Base-by-base conservation (phyloP, 176 grass and related monocot genomes). In the Aegilops tauschii region DNA sequence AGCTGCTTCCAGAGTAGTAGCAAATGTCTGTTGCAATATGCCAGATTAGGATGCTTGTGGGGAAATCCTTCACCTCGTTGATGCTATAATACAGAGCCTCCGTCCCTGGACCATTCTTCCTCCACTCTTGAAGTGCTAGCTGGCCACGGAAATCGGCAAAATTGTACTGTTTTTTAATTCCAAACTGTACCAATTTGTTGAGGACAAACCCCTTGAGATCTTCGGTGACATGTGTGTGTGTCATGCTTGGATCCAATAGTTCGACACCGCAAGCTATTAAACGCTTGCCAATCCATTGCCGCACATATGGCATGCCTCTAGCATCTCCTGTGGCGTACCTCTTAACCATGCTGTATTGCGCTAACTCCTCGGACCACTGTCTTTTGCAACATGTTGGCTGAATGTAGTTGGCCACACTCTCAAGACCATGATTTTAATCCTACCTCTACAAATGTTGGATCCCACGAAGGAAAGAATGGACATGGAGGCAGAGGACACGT, bases 21-120 rank as follows among this genome's bases (percentile, higher is more conserved):
- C 64, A 69, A 16, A 82, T 82, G 10, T 54, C 29, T 52, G 64
- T 69, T 34, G 80, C 80, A 69, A 82, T 23, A 18, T 82, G 80
- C 64, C 80, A 82, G 6, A 82, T 68, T 11, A 82, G 63, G 0
- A 69, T 11, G 0, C 64, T 82, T 8, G 11, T 68, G 1, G 80
- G 64, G 28, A 82, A 82, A 69, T 35, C 44, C 29, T 32, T 67
- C 73, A 14, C 17, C 14, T 1, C 59, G 0, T 21, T 5, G 42
- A 50, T 82, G 42, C 28, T 81, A 1, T 34, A 1, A 9, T n/a
- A 13, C 11, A 68, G 28, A 32, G 27, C 9, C 5, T 1, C 3
- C 0, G 32, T 4, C 0, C 32, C 32, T 32, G 32, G 3, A 32
- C 32, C 32, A 2, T 16, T 8, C 3, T 40, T 29, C 47, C 64